A percentile compares a stretch with the other conserved stretches of the same genome.
Evolutionary conservation across 2,329 filamentous ascomycete species (phyloP).

Genomic region (Exserohilum turcica): DNA sequence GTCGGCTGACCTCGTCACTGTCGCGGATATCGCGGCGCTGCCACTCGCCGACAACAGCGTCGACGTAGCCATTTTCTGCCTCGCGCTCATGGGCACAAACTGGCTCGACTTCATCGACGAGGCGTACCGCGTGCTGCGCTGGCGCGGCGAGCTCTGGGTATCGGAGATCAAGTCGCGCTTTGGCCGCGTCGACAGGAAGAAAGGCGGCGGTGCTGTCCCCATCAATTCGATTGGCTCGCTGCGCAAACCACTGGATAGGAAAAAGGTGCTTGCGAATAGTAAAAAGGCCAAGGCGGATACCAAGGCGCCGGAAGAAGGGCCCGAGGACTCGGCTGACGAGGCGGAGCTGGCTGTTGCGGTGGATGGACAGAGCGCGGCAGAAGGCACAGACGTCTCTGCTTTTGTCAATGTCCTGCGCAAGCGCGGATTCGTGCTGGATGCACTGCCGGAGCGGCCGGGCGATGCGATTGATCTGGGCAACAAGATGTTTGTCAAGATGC

Average conservation of each 20-base stretch:
- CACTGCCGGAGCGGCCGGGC: constrained; percentile 58
- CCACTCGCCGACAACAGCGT: constrained; percentile 75
- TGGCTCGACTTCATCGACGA: constrained; percentile 97
- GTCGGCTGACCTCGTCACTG: constrained; percentile 75
- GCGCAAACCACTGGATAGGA: constrained; percentile 32
- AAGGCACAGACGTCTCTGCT: constrained; percentile 82
- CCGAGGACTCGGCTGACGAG: constrained; percentile 59
- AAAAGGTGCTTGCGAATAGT: constrained; percentile 16
- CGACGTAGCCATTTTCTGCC: constrained; percentile 91
- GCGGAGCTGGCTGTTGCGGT: constrained; percentile 67
- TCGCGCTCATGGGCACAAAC: constrained; percentile 98
- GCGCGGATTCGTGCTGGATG: constrained; percentile 79
- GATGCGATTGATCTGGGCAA: constrained; percentile 79
- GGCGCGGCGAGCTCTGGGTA: constrained; percentile 96
- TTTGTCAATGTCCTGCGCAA: constrained; percentile 83
- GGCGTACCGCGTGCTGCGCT: constrained; percentile 86
- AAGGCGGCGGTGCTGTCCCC: constrained; percentile 54
- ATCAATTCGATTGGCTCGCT: constrained; percentile 68
- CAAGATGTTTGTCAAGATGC: constrained; percentile 98
- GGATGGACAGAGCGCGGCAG: constrained; percentile 66
- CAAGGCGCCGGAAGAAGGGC: constrained; percentile 56
- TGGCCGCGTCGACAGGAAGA: constrained; percentile 61
- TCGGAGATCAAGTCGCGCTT: constrained; percentile 97
- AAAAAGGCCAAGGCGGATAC: constrained; percentile 50
- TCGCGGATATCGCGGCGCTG: constrained; percentile 85